A percentile compares a stretch with the other conserved stretches of the same genome.
These are phyloP conservation scores for Emergomyces orientalis DNA, from an alignment of 2,329 filamentous ascomycete genomes.

Conservation along the genomic window DNA sequence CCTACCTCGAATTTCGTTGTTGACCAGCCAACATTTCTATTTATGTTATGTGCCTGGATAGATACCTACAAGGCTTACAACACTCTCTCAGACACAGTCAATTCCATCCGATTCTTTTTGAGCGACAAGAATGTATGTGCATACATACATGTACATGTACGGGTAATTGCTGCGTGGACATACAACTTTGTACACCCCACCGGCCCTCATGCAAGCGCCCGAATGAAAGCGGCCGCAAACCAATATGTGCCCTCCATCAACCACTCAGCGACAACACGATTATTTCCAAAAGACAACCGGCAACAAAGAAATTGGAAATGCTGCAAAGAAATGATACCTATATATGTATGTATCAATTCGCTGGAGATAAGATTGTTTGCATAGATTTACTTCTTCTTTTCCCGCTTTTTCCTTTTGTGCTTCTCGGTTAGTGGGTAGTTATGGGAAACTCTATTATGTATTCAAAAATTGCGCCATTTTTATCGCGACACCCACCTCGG, in stretches of 20 bases:
- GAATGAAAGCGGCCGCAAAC: conserved; percentile 2
- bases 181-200: background rate
- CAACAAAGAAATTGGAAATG: background rate
- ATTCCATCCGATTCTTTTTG: background rate
- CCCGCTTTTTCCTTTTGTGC: too few relatives aligned
- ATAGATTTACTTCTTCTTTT: too few relatives aligned
- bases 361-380: background rate
- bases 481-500: too few relatives aligned
- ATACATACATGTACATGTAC: background rate
- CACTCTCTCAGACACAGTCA: background rate
- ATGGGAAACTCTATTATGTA: too few relatives aligned
- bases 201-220: background rate
- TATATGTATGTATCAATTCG: background rate
- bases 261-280: background rate
- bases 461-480: too few relatives aligned
- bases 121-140: background rate
- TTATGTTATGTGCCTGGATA: background rate
- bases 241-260: background rate
- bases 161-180: background rate
- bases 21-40: background rate
- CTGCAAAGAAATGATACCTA: background rate
- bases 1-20: background rate
- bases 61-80: background rate
- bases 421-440: too few relatives aligned
- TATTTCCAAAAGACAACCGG: background rate